These are phyloP conservation scores for Nothopassalora personata DNA, from an alignment of 2,329 filamentous ascomycete species.

Conservation along the genomic window DNA sequence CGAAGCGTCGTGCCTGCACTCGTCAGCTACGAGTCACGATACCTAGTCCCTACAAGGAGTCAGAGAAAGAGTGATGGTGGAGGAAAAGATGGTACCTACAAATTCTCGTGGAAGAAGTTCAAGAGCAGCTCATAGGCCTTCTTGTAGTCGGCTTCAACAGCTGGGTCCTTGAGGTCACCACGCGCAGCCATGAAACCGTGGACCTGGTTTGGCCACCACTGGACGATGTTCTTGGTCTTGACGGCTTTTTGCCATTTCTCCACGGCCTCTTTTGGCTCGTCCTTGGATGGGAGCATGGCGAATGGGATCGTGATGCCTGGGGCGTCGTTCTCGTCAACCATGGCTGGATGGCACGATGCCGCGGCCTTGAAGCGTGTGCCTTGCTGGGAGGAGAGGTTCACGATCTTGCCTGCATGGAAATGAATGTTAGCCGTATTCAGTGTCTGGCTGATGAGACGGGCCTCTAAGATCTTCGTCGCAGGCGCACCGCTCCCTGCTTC, in stretches of 20 bases:
- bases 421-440: conserved; percentile 18
- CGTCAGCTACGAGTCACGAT: background rate
- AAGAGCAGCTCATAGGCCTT: conserved; percentile 46
- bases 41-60: background rate
- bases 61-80: background rate
- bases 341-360: conserved; percentile 54
- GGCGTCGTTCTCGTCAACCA: conserved; percentile 56
- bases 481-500: background rate
- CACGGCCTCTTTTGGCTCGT: conserved; percentile 51
- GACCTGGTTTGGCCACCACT: conserved; percentile 46
- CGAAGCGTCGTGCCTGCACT: background rate
- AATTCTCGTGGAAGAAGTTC: conserved; percentile 49
- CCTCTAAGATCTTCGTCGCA: too few species aligned
- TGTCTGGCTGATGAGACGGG: background rate
- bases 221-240: conserved; percentile 43
- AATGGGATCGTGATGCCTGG: conserved; percentile 52
- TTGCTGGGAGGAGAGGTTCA: conserved; percentile 48
- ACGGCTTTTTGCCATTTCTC: conserved; percentile 45
- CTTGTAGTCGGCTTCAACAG: conserved; percentile 48
- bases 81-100: conserved; percentile 38
- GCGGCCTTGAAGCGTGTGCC: conserved; percentile 54
- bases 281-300: conserved; percentile 52
- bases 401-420: conserved; percentile 44
- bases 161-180: conserved; percentile 42
- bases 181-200: conserved; percentile 31